Percentiles rank a stretch among this genome's conserved stretches.
These are phyloP conservation scores for Wickerhamomyces alni DNA, from an alignment of 805 yeast genomes.

Conservation along the genomic window DNA sequence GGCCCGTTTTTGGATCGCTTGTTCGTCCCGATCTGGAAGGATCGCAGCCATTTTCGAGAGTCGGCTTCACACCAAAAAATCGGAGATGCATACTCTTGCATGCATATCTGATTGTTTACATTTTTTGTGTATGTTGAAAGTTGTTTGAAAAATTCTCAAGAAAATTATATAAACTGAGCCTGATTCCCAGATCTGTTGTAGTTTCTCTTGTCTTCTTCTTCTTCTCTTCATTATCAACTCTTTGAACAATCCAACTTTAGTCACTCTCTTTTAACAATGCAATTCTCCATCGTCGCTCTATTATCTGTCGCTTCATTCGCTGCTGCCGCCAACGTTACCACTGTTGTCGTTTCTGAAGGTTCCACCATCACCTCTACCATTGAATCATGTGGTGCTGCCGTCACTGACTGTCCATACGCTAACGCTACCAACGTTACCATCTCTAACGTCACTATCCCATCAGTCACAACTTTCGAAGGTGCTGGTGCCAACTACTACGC, in stretches of 20 bases:
- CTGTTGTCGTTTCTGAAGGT: conserved; percentile 8
- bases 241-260: conserved; percentile 17
- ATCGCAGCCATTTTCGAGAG: too few relatives aligned
- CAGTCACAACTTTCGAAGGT: conserved; percentile 24
- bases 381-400: conserved; percentile 10
- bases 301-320: conserved; percentile 23
- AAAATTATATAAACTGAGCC: not conserved
- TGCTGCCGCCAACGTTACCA: conserved; percentile 16
- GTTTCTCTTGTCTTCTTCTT: not conserved
- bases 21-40: too few relatives aligned
- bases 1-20: too few relatives aligned
- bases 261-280: conserved; percentile 26
- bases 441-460: conserved; percentile 17
- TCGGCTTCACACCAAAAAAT: too few relatives aligned
- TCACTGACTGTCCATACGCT: conserved; percentile 12
- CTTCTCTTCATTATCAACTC: conserved; percentile 1
- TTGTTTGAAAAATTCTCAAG: too few relatives aligned
- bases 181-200: too few relatives aligned
- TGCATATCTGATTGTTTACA: too few relatives aligned
- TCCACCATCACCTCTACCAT: conserved; percentile 8
- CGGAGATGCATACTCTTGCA: too few relatives aligned
- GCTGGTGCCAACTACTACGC: conserved; percentile 21
- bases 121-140: too few relatives aligned
- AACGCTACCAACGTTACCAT: not conserved
- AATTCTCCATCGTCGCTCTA: conserved; percentile 25